Conservation (phyloP, 164 flowering plant genomes). For the grape (Vitis vinifera) region DNA sequence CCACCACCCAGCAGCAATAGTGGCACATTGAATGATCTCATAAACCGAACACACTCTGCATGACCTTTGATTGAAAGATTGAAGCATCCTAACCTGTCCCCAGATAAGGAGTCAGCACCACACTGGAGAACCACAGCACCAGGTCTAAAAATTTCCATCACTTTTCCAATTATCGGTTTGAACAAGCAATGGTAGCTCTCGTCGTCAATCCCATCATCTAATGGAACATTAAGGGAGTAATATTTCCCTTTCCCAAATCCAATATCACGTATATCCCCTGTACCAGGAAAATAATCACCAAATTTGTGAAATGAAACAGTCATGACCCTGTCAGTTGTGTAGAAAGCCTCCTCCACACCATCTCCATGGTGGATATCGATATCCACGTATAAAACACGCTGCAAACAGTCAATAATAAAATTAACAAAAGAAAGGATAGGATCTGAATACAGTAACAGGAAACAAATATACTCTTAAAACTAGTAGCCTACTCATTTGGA, state of each 20-base stretch:
- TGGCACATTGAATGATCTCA: constrained; percentile 31
- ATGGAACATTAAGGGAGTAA: constrained; percentile 57
- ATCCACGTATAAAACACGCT: constrained; percentile 64
- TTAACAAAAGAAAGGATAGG: too few relatives aligned
- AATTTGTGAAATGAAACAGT: constrained; percentile 68
- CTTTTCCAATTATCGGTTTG: constrained; percentile 31
- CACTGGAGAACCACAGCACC: constrained; percentile 28
- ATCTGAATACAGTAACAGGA: too few relatives aligned
- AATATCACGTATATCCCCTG: constrained; percentile 53
- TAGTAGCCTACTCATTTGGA: too few relatives aligned
- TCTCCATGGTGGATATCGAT: constrained; percentile 70
- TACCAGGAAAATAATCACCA: constrained; percentile 68
- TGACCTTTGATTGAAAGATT: constrained; percentile 36
- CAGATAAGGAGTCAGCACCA: constrained; percentile 34
- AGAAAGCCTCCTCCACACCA: constrained; percentile 68
- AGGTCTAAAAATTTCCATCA: constrained; percentile 34
- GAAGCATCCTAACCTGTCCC: constrained; percentile 27
- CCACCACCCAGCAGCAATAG: constrained; percentile 33
- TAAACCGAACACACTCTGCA: constrained; percentile 25
- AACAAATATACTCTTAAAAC: too few relatives aligned
- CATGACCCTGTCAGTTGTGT: constrained; percentile 67
- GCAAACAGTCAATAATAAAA: not conserved
- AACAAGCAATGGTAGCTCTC: constrained; percentile 54
- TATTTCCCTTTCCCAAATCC: constrained; percentile 54
- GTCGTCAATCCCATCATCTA: constrained; percentile 62